Evolutionary conservation across 2,329 filamentous ascomycete species (phyloP).

Genomic region (Colletotrichum godetiae): DNA sequence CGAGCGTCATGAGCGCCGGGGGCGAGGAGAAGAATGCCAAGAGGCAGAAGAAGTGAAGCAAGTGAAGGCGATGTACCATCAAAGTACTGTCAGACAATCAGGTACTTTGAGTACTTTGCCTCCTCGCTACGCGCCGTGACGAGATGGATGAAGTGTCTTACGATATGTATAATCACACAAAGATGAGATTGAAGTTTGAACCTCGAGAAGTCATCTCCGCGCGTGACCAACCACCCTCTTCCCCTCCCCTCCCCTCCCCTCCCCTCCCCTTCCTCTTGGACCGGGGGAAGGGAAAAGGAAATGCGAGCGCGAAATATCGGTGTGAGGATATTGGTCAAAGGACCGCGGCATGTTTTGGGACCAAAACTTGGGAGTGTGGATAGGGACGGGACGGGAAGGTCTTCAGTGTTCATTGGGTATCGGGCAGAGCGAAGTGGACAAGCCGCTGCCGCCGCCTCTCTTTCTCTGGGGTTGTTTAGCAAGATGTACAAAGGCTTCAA

Average conservation of each 20-base stretch:
- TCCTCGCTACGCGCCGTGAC: conserved; percentile 34
- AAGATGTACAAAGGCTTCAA: conserved; percentile 23
- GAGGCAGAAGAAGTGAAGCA: conserved; percentile 64
- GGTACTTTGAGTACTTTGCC: conserved; percentile 21
- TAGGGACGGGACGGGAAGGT: background rate
- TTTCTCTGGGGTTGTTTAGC: background rate
- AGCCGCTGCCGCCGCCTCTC: conserved; percentile 12
- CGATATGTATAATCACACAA: background rate
- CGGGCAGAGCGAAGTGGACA: background rate
- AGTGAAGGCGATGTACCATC: conserved; percentile 40
- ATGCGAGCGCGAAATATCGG: background rate
- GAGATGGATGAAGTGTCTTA: background rate
- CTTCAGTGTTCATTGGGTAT: background rate
- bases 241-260: background rate
- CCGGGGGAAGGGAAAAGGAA: too few species aligned
- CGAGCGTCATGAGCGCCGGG: conserved; percentile 77
- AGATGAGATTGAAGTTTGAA: background rate
- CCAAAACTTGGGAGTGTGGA: background rate
- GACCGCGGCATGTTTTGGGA: background rate
- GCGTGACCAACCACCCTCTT: background rate
- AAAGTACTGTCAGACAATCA: conserved; percentile 38
- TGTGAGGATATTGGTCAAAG: background rate
- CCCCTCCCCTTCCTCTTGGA: background rate
- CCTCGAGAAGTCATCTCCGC: background rate
- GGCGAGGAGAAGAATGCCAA: conserved; percentile 73